phyloP scores from a whole-genome alignment of 805 yeast genomes.

The Saturnispora zaruensis region DNA sequence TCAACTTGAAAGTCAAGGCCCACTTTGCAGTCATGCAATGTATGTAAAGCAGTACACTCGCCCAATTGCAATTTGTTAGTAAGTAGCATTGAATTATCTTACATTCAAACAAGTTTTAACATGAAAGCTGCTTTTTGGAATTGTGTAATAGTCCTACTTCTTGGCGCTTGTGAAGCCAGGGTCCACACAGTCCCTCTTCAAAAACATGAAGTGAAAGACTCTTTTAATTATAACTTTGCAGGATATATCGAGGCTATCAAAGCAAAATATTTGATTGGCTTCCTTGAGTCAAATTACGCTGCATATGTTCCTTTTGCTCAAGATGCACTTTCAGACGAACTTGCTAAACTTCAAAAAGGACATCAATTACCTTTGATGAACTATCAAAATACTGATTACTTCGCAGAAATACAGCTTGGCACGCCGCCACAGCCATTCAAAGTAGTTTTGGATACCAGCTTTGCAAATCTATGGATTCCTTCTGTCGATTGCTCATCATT shows the following conservation, averaged over 20 bases:
- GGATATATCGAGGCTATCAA: conserved; percentile 43
- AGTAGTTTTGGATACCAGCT: conserved; percentile 93
- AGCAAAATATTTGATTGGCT: conserved; percentile 35
- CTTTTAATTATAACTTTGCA: conserved; percentile 36
- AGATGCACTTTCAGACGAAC: conserved; percentile 1
- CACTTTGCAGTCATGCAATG: background rate
- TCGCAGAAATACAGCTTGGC: conserved; percentile 82
- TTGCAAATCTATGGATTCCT: conserved; percentile 97
- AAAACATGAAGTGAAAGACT: conserved; percentile 40
- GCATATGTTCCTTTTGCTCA: conserved; percentile 38
- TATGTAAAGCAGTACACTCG: background rate
- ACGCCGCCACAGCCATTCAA: conserved; percentile 91
- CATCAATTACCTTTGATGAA: conserved; percentile 84
- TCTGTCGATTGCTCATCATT: conserved; percentile 79
- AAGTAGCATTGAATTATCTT: no score
- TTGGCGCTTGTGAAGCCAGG: conserved; percentile 32
- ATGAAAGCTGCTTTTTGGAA: conserved; percentile 29
- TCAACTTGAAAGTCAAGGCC: background rate
- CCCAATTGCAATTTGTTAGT: background rate
- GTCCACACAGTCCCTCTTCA: conserved; percentile 40
- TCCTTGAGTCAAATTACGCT: conserved; percentile 14
- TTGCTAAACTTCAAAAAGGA: conserved; percentile 28
- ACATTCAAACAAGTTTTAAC: background rate
- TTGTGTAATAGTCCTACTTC: conserved; percentile 24
- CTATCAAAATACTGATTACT: conserved; percentile 94